Conservation (phyloP, 2,329 filamentous ascomycete species). For the Anthostomella pinea region DNA sequence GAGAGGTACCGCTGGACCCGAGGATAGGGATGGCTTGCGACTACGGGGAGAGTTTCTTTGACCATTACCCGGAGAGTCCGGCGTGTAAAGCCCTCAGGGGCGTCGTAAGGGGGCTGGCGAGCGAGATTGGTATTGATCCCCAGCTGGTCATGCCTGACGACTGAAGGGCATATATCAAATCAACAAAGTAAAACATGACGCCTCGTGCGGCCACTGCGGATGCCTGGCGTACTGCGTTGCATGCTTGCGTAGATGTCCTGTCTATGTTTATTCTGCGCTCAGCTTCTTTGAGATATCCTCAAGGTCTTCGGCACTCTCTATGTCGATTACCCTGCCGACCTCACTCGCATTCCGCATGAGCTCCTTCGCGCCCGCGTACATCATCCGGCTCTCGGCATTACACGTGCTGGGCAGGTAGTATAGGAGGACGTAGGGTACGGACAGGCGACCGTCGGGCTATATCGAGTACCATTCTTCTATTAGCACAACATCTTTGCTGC, state of each 20-base stretch:
- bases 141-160: slow-evolving; percentile 48
- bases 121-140: slow-evolving; percentile 62
- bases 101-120: slow-evolving; percentile 72
- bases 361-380: slow-evolving; percentile 95
- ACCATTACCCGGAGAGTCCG: slow-evolving; percentile 88
- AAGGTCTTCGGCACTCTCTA: slow-evolving; percentile 76
- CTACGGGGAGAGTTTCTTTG: slow-evolving; percentile 95
- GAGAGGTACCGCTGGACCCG: slow-evolving; percentile 86
- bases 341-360: slow-evolving; percentile 91
- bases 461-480: too few relatives aligned
- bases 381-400: slow-evolving; percentile 83
- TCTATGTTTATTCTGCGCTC: slow-evolving; percentile 30
- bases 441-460: slow-evolving; percentile 72
- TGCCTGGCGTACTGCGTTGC: too few relatives aligned
- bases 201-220: too few relatives aligned
- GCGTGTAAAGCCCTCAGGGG: slow-evolving; percentile 77
- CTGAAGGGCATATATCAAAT: slow-evolving; percentile 17
- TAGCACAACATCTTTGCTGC: background rate
- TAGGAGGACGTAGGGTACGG: slow-evolving; percentile 89
- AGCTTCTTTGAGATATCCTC: slow-evolving; percentile 73
- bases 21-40: slow-evolving; percentile 95
- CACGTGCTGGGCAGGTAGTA: slow-evolving; percentile 94
- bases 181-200: slow-evolving; percentile 9
- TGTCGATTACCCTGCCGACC: slow-evolving; percentile 83
- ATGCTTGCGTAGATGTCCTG: too few relatives aligned